Conservation (phyloP, 805 yeast species). For the Kazachstania kunashirensis region DNA sequence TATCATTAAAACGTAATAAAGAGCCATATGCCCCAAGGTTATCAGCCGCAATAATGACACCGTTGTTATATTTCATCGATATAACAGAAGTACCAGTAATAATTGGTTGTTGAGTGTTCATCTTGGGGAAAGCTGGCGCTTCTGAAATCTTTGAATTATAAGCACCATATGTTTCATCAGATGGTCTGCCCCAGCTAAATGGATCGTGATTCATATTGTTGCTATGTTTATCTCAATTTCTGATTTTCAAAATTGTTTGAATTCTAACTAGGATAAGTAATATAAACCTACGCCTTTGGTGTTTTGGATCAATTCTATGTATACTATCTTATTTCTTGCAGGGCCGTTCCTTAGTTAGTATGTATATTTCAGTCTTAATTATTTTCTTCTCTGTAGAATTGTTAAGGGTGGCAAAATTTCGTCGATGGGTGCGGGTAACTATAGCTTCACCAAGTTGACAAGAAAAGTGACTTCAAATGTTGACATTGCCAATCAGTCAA, state of each 20-base stretch:
- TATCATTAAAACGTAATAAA: slow-evolving; percentile 71
- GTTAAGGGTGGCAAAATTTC: slow-evolving; percentile 5
- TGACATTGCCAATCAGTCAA: background rate
- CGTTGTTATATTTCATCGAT: slow-evolving; percentile 81
- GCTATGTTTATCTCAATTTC: too few relatives aligned
- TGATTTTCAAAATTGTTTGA: background rate
- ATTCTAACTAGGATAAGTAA: too few relatives aligned
- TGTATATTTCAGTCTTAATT: too few relatives aligned
- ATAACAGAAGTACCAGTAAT: slow-evolving; percentile 95
- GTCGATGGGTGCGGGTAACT: background rate
- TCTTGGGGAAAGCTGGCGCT: slow-evolving; percentile 56
- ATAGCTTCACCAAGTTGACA: slow-evolving; percentile 1
- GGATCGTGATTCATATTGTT: slow-evolving; percentile 86
- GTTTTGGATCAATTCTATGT: too few relatives aligned
- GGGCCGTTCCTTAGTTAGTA: too few relatives aligned
- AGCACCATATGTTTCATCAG: slow-evolving; percentile 67
- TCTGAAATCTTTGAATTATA: slow-evolving; percentile 69
- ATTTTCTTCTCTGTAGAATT: too few relatives aligned
- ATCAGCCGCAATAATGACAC: slow-evolving; percentile 92
- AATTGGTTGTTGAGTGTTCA: slow-evolving; percentile 88
- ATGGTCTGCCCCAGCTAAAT: slow-evolving; percentile 90
- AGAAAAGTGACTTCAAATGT: background rate
- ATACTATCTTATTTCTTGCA: too few relatives aligned
- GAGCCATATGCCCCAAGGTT: slow-evolving; percentile 91
- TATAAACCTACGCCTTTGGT: too few relatives aligned